These are phyloP conservation scores for Aspergillus thermomutatus DNA, from an alignment of 2,329 filamentous ascomycete species.

Conservation along the genomic window DNA sequence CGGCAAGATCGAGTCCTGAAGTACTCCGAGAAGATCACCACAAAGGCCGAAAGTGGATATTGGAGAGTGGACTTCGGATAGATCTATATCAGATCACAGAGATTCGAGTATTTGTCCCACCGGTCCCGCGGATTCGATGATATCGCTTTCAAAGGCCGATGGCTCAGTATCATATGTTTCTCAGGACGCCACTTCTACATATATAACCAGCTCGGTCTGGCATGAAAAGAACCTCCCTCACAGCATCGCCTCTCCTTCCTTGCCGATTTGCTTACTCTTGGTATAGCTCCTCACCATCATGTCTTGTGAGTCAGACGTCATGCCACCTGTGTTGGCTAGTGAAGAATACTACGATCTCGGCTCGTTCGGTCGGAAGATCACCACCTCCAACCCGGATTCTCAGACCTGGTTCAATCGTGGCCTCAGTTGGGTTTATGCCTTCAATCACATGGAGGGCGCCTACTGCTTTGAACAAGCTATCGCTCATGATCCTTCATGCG, in stretches of 20 bases:
- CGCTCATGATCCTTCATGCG: slow-evolving; percentile 39
- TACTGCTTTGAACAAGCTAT: slow-evolving; percentile 46
- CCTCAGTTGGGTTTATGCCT: slow-evolving; percentile 37
- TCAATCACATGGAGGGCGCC: slow-evolving; percentile 38
- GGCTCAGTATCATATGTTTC: background rate
- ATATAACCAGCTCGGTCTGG: background rate
- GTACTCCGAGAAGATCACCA: background rate
- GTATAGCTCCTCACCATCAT: background rate
- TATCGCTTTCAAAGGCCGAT: background rate
- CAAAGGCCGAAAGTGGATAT: background rate
- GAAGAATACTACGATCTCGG: slow-evolving; percentile 34
- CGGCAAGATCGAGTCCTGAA: too few relatives aligned
- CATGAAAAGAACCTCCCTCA: background rate
- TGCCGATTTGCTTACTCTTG: background rate
- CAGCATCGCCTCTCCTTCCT: background rate
- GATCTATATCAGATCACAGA: background rate
- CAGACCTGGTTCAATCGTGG: slow-evolving; percentile 40
- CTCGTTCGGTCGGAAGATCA: slow-evolving; percentile 33
- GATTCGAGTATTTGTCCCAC: background rate
- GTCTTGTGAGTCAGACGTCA: background rate
- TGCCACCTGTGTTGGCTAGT: background rate
- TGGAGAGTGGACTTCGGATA: too few relatives aligned
- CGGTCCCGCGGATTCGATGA: too few relatives aligned
- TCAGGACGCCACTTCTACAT: background rate
- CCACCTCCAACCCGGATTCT: slow-evolving; percentile 25